Conservation (phyloP, 768 basidiomycete genomes). For the Crepidotus variabilis region DNA sequence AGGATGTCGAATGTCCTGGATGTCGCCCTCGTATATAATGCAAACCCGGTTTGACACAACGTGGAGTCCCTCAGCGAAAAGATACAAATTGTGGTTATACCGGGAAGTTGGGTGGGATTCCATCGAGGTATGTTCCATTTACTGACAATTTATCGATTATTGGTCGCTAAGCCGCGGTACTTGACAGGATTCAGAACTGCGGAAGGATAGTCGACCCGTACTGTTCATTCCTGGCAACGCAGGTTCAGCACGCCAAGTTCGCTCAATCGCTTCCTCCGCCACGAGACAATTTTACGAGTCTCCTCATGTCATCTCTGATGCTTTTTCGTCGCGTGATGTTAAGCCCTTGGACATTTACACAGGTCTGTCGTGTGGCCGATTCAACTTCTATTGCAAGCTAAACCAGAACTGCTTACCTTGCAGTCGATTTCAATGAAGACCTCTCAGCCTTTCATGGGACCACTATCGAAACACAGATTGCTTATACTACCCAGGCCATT, state of each 20-base stretch:
- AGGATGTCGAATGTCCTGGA: slow-evolving; percentile 96
- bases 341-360: slow-evolving; percentile 83
- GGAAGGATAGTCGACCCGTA: slow-evolving; percentile 66
- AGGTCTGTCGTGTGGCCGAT: slow-evolving; percentile 36
- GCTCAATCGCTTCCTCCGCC: slow-evolving; percentile 93
- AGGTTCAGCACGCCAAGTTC: slow-evolving; percentile 89
- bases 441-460: slow-evolving; percentile 92
- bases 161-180: background rate
- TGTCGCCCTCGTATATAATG: slow-evolving; percentile 86
- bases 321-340: slow-evolving; percentile 43
- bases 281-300: slow-evolving; percentile 71
- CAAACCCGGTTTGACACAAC: slow-evolving; percentile 62
- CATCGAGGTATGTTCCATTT: slow-evolving; percentile 39
- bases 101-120: slow-evolving; percentile 84
- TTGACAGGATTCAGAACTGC: slow-evolving; percentile 10
- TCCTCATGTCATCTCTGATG: slow-evolving; percentile 51
- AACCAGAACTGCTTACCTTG: background rate
- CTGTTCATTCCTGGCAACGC: slow-evolving; percentile 98
- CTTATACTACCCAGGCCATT: slow-evolving; percentile 69
- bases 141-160: background rate
- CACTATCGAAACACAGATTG: slow-evolving; percentile 79
- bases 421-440: slow-evolving; percentile 97
- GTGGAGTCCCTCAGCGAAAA: slow-evolving; percentile 66
- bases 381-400: background rate
- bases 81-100: slow-evolving; percentile 90